These are phyloP conservation scores for Coemansia sp. DNA, from an alignment of 192 early-diverging fungal genomes.

Conservation along the genomic window DNA sequence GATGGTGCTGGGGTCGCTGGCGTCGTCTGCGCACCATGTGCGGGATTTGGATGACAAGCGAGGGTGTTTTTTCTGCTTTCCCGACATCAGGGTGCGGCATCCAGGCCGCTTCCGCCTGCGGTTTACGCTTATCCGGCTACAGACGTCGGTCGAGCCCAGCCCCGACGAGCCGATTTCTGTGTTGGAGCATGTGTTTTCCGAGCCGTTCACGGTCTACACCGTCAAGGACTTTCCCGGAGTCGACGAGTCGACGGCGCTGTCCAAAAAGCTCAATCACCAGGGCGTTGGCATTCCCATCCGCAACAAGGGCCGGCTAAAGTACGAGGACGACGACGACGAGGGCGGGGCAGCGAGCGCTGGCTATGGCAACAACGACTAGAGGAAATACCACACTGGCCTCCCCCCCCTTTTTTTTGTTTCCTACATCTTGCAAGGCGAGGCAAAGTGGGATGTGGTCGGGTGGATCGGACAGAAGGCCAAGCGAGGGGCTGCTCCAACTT, in stretches of 20 bases:
- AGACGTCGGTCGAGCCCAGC: neutral
- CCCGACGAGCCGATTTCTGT: conserved; percentile 7
- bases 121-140: conserved; percentile 33
- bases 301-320: conserved; percentile 38
- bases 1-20: conserved; percentile 13
- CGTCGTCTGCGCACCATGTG: conserved; percentile 18
- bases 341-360: neutral
- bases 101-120: conserved; percentile 35
- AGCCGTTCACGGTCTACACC: conserved; percentile 31
- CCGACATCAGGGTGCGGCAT: conserved; percentile 26
- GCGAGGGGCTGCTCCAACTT: too few relatives aligned
- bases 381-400: too few relatives aligned
- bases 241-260: conserved; percentile 31
- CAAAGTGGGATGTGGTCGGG: too few relatives aligned
- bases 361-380: conserved; percentile 11
- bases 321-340: conserved; percentile 11
- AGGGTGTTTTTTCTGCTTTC: conserved; percentile 38
- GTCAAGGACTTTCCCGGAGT: conserved; percentile 44
- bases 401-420: too few relatives aligned
- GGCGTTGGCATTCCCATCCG: conserved; percentile 37
- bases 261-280: conserved; percentile 28
- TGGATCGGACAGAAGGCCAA: too few relatives aligned
- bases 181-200: conserved; percentile 18
- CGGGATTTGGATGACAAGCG: conserved; percentile 18
- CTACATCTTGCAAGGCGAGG: too few relatives aligned